These are phyloP conservation scores for Aspergillus sp. DNA, from an alignment of 2,329 filamentous ascomycete genomes.

Conservation along the genomic window DNA sequence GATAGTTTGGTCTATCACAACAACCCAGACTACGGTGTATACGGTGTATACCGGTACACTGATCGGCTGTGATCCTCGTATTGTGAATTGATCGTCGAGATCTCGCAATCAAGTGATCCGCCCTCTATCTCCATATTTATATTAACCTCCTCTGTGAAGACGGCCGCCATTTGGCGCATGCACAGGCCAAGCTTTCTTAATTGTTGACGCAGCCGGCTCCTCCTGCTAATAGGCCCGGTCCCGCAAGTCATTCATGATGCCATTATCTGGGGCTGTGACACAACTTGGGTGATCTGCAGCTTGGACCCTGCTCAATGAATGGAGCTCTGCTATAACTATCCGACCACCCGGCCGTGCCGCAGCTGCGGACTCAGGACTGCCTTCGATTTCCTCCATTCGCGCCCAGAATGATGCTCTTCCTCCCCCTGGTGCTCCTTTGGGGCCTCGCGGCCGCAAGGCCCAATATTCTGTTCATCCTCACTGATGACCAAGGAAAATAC, in stretches of 20 bases:
- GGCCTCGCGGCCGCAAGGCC: conserved; percentile 21
- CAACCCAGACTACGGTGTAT: neutral
- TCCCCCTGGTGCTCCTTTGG: neutral
- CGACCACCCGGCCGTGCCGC: neutral
- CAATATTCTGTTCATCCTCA: conserved; percentile 66
- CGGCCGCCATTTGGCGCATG: neutral
- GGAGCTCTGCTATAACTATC: neutral
- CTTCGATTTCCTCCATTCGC: neutral
- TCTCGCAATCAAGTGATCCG: neutral
- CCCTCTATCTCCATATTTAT: neutral
- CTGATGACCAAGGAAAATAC: conserved; percentile 65
- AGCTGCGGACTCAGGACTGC: neutral
- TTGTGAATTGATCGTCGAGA: neutral
- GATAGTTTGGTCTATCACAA: too few relatives aligned
- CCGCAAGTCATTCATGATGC: neutral
- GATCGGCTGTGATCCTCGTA: neutral
- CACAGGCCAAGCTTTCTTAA: neutral
- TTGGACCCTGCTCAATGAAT: neutral
- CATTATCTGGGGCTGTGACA: neutral
- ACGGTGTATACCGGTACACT: neutral
- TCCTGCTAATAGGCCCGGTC: neutral
- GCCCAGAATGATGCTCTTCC: neutral
- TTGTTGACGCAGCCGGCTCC: neutral
- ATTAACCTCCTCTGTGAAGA: neutral
- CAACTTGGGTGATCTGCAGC: neutral